phyloP scores from a whole-genome alignment of 2,329 filamentous ascomycete genomes.

The Botryotinia narcissicola region DNA sequence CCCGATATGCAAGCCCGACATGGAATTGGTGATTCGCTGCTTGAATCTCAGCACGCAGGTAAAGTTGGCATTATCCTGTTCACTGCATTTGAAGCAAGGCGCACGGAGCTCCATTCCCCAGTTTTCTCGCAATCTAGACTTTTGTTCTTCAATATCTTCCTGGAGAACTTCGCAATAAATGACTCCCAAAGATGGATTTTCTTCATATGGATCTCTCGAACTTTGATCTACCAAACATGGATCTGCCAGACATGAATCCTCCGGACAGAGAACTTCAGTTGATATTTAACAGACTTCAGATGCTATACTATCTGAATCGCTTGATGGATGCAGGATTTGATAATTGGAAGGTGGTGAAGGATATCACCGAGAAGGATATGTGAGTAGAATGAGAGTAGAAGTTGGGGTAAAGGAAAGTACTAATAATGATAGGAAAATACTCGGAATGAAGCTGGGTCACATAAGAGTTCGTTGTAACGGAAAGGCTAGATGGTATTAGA shows the following conservation, averaged over 20 bases:
- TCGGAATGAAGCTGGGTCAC: constrained; percentile 11
- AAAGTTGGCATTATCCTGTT: not conserved
- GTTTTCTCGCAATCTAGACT: not conserved
- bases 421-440: constrained; percentile 5
- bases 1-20: too few species aligned
- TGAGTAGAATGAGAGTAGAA: not conserved
- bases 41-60: not conserved
- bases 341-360: constrained; percentile 13
- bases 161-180: not conserved
- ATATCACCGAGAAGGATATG: constrained; percentile 19
- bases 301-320: constrained; percentile 3
- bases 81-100: not conserved
- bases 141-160: not conserved
- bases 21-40: not conserved
- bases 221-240: not conserved
- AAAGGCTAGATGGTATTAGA: too few species aligned
- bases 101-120: not conserved
- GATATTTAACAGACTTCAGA: not conserved
- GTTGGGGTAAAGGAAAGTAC: not conserved
- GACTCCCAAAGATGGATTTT: not conserved
- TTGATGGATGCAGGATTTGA: constrained; percentile 16
- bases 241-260: not conserved
- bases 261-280: not conserved
- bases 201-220: not conserved
- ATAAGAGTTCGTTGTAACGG: constrained; percentile 7